Percentiles rank a stretch among this genome's conserved stretches.
phyloP scores from a whole-genome alignment of 2,329 filamentous ascomycete species.

The Phyllosticta capitalensis region DNA sequence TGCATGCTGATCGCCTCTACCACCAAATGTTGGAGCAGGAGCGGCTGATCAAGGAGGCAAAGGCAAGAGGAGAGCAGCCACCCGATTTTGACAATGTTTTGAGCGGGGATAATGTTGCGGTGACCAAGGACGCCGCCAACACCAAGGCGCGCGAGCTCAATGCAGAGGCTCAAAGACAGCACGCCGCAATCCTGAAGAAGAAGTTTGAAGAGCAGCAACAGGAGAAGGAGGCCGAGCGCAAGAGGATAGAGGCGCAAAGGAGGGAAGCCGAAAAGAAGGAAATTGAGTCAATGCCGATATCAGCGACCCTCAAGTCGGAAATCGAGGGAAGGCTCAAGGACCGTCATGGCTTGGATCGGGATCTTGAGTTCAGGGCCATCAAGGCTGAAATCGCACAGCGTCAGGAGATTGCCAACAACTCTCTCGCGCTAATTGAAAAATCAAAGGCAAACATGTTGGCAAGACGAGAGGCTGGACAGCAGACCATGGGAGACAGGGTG shows the following conservation, averaged over 20 bases:
- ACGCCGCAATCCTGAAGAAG: not conserved
- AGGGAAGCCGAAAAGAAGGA: constrained; percentile 15
- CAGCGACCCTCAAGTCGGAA: constrained; percentile 19
- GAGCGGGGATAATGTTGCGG: constrained; percentile 20
- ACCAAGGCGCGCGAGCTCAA: not conserved
- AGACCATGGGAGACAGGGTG: constrained; percentile 29
- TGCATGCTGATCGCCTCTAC: constrained; percentile 89
- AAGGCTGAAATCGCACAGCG: constrained; percentile 23
- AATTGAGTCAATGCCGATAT: constrained; percentile 24
- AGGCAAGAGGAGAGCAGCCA: constrained; percentile 42
- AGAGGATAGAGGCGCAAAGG: constrained; percentile 23
- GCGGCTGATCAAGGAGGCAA: constrained; percentile 58
- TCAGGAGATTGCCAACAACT: constrained; percentile 21
- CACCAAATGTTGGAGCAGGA: constrained; percentile 82
- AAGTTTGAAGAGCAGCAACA: not conserved
- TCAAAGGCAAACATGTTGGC: constrained; percentile 9
- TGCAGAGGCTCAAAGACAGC: not conserved
- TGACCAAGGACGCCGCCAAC: not conserved
- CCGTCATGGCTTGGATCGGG: constrained; percentile 22
- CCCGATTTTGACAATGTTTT: constrained; percentile 51
- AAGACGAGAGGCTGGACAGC: constrained; percentile 21
- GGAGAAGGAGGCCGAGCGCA: constrained; percentile 3
- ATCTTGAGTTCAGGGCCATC: constrained; percentile 25
- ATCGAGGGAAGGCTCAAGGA: constrained; percentile 26
- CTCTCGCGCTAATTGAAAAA: constrained; percentile 17